These are phyloP conservation scores for Hanseniaspora mollemarum DNA, from an alignment of 805 yeast species.

Conservation along the genomic window DNA sequence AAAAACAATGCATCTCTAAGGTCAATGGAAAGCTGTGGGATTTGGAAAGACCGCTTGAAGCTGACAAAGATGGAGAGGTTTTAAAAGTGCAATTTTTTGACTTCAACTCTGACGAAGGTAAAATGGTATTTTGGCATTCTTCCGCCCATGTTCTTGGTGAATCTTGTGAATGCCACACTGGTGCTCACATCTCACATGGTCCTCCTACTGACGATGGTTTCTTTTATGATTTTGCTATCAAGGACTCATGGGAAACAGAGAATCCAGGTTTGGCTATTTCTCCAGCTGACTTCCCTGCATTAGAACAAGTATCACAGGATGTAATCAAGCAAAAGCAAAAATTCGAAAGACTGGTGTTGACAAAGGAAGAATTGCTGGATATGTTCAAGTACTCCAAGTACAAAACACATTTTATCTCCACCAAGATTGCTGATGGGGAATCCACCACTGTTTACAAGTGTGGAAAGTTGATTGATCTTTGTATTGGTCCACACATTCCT, in stretches of 20 bases:
- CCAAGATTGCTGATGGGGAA: conserved; percentile 91
- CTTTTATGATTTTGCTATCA: conserved; percentile 86
- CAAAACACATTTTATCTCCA: conserved; percentile 73
- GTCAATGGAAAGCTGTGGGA: conserved; percentile 92
- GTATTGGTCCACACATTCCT: conserved; percentile 96
- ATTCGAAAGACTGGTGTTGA: conserved; percentile 83
- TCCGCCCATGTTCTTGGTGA: conserved; percentile 97
- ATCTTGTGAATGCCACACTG: conserved; percentile 91
- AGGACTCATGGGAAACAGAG: conserved; percentile 31
- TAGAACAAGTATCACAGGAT: conserved; percentile 77
- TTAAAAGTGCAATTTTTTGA: conserved; percentile 64
- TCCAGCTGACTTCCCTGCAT: conserved; percentile 68
- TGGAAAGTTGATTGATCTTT: conserved; percentile 92
- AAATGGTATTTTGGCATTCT: conserved; percentile 95
- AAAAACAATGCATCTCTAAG: conserved; percentile 81
- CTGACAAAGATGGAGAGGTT: conserved; percentile 36
- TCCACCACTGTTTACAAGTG: conserved; percentile 95
- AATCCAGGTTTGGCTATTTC: conserved; percentile 67
- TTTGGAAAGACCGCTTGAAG: conserved; percentile 83
- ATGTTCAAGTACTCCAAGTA: conserved; percentile 95
- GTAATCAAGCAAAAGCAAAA: conserved; percentile 92
- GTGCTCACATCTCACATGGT: conserved; percentile 85
- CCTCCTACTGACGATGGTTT: conserved; percentile 98
- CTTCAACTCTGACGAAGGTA: conserved; percentile 89
- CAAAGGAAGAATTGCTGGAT: conserved; percentile 79